A percentile compares a stretch with the other conserved stretches of the same genome.
Conservation (phyloP, 2,329 filamentous ascomycete genomes). For the Lachnellula occidentalis region DNA sequence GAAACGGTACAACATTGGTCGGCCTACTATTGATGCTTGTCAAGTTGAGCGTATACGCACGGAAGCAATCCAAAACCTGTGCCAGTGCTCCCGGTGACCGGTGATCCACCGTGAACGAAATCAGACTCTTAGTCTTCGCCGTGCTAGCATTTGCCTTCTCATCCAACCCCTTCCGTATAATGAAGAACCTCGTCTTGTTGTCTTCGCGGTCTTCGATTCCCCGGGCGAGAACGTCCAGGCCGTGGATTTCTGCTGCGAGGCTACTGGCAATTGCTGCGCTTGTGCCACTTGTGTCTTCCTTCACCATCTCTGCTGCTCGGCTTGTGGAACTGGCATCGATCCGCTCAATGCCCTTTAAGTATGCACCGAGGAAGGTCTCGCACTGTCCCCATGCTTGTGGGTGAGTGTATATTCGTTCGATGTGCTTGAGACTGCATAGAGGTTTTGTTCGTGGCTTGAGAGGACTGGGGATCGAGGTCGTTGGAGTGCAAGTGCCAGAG, state of each 20-base stretch:
- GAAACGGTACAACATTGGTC: constrained; percentile 68
- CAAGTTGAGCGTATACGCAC: constrained; percentile 66
- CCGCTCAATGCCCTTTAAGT: constrained; percentile 69
- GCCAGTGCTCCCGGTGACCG: constrained; percentile 75
- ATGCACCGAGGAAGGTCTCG: constrained; percentile 61
- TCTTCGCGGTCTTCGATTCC: constrained; percentile 69
- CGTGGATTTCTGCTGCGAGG: constrained; percentile 64
- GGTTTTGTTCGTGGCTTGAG: constrained; percentile 44
- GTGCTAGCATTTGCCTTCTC: constrained; percentile 9
- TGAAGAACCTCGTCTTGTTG: constrained; percentile 76
- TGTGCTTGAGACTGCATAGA: constrained; percentile 47
- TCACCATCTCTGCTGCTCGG: constrained; percentile 73
- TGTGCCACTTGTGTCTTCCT: constrained; percentile 49
- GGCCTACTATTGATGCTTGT: constrained; percentile 88
- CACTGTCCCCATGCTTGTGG: constrained; percentile 96
- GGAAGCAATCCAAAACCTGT: constrained; percentile 74
- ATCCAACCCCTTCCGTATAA: constrained; percentile 41
- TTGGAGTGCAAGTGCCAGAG: constrained; percentile 47
- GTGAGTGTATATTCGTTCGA: constrained; percentile 82
- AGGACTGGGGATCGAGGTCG: constrained; percentile 39
- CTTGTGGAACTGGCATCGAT: constrained; percentile 84
- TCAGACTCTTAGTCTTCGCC: constrained; percentile 58
- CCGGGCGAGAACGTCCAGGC: constrained; percentile 62
- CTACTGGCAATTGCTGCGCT: constrained; percentile 74
- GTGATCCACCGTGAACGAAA: constrained; percentile 81